phyloP scores from a whole-genome alignment of 2,329 filamentous ascomycete genomes.

The Achaetomium macrosporum region DNA sequence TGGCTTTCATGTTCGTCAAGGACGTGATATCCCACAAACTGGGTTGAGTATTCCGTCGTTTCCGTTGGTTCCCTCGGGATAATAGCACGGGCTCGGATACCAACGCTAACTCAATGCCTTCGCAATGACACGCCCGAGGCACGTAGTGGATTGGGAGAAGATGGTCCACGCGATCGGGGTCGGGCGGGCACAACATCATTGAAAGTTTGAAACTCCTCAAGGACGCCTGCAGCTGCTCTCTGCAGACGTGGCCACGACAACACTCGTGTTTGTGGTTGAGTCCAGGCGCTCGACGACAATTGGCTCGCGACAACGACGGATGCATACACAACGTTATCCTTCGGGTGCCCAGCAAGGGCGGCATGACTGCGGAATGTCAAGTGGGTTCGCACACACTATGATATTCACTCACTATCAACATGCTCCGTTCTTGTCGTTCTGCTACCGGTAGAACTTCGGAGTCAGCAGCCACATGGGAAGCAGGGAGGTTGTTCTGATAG shows the following conservation, averaged over 20 bases:
- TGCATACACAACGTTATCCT: background rate
- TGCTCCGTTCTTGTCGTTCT: background rate
- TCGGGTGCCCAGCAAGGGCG: background rate
- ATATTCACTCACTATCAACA: background rate
- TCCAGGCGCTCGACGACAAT: background rate
- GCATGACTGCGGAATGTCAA: background rate
- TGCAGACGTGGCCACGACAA: constrained; percentile 6
- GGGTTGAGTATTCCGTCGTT: background rate
- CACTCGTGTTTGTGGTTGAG: background rate
- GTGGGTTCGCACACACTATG: background rate
- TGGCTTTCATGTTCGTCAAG: constrained; percentile 2
- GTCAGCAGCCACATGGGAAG: background rate
- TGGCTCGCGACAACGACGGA: constrained; percentile 1
- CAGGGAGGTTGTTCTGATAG: too few relatives aligned
- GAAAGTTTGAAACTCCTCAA: background rate
- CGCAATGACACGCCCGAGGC: background rate
- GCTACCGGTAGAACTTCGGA: background rate
- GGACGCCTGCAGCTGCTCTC: background rate
- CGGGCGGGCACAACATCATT: background rate
- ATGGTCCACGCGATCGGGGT: background rate
- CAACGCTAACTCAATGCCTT: background rate
- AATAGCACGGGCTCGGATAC: background rate
- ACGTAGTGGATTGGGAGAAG: background rate
- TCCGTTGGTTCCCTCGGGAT: background rate
- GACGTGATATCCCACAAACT: background rate